Evolutionary conservation across 2,329 filamentous ascomycete genomes (phyloP), one percentile per base, ranked within the genome.

Genomic region (Proliferodiscus dingleyae): DNA sequence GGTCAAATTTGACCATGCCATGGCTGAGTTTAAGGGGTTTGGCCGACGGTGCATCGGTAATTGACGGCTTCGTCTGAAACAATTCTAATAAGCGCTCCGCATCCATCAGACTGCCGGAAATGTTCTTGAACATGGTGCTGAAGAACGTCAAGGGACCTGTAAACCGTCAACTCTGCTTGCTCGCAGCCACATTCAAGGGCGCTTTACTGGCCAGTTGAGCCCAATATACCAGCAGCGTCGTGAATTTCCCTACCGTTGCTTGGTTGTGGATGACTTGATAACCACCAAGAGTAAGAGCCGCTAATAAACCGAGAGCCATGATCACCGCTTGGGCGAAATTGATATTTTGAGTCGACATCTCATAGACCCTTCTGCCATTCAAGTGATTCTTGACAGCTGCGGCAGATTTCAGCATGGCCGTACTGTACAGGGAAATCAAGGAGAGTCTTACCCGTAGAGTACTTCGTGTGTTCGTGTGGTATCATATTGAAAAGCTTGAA

Each of bases 221-320:
- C 83, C 83, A 87, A 62, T 85, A 87, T 26, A 77, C 73, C 13
- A 83, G 68, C 21, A 87, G 64, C 15, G 81, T 80, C 4, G 86
- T 76, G 50, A 87, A 81, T 48, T 74, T 74, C 32, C 81, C 81
- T 10, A 82, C 67, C 0, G 73, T 68, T 36, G 71, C 71, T 7
- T 62, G 59, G 1, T 73, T 73, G 29, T 67, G 66, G 0, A 49
- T 43, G 15, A 59, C 56, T 38, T 61, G 55, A 30, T 53, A 63
- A 11, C 53, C 51, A 7, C 56, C 60, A 15, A 63, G 50, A 29
- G 46, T 57, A 13, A 63, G 56, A 18, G 58, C 70, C 50, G 71
- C 64, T 32, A 75, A 56, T 45, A 77, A 68, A 2, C 73, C 72
- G 34, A 74, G 72, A 29, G 68, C 61, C 4, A 71, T 66, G 37